phyloP scores from a whole-genome alignment of 108 stramenopile species.

The Skeletonema costatum region DNA sequence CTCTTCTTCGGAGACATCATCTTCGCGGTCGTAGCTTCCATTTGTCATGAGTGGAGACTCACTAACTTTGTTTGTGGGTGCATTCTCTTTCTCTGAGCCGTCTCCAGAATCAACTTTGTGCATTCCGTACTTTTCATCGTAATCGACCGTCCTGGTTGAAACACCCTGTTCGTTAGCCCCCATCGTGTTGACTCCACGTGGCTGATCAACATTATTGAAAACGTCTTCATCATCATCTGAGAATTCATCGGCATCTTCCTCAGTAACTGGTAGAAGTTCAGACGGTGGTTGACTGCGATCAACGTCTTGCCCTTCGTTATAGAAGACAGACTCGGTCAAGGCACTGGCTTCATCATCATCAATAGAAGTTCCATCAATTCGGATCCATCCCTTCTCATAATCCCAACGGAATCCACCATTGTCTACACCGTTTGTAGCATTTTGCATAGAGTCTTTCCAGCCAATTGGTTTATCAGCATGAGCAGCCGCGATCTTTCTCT shows the following conservation, averaged over 20 bases:
- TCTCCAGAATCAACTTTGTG: not conserved
- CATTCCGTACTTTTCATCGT: not conserved
- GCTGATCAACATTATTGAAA: not conserved
- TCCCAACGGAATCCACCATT: constrained; percentile 57
- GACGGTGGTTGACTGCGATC: constrained; percentile 6
- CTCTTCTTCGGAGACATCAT: not conserved
- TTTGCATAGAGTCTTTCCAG: constrained; percentile 81
- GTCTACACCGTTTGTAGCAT: constrained; percentile 52
- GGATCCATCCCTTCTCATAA: constrained; percentile 69
- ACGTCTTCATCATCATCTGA: constrained; percentile 11
- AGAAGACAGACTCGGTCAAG: constrained; percentile 20
- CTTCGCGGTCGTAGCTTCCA: not conserved
- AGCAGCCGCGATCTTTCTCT: constrained; percentile 21
- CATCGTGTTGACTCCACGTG: not conserved
- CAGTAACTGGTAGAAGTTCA: constrained; percentile 52
- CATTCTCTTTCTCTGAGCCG: not conserved
- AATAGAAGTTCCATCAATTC: constrained; percentile 18
- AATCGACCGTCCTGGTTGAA: not conserved
- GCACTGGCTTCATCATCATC: constrained; percentile 47
- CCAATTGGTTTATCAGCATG: constrained; percentile 40
- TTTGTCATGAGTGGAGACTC: not conserved
- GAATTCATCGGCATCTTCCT: constrained; percentile 44
- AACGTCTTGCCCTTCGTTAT: not conserved
- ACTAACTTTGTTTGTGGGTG: not conserved
- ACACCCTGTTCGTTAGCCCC: not conserved